Evolutionary conservation across 176 grass and related monocot species (phyloP).

Genomic region (Luzula sylvatica): DNA sequence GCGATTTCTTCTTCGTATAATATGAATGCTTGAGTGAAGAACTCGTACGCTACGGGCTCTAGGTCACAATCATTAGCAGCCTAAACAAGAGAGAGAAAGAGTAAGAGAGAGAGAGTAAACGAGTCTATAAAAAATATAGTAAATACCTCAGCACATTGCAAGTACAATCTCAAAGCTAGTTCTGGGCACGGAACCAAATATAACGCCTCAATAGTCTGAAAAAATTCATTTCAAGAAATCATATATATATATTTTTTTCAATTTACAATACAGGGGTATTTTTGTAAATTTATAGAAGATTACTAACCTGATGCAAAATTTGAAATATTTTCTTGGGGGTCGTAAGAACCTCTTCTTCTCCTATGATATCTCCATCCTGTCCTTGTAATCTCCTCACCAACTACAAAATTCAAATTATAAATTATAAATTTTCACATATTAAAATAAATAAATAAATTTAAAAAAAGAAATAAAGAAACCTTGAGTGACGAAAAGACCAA

Average conservation of each 20-base stretch:
- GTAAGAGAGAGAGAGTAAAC: slow-evolving; percentile 13
- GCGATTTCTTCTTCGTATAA: slow-evolving; percentile 96
- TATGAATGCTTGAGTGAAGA: slow-evolving; percentile 98
- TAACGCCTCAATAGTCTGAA: slow-evolving; percentile 47
- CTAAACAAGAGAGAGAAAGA: slow-evolving; percentile 27
- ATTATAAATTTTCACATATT: background rate
- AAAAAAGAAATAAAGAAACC: slow-evolving; percentile 36
- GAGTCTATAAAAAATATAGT: slow-evolving; percentile 8
- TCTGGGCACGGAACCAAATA: slow-evolving; percentile 40
- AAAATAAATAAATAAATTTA: background rate
- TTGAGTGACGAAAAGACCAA: slow-evolving; percentile 84
- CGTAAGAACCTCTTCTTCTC: slow-evolving; percentile 79
- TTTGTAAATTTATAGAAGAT: slow-evolving; percentile 13
- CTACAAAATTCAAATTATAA: slow-evolving; percentile 33
- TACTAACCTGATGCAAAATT: slow-evolving; percentile 82
- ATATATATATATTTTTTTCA: background rate
- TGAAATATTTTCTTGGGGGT: slow-evolving; percentile 99
- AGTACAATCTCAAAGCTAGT: slow-evolving; percentile 34
- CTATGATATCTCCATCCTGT: slow-evolving; percentile 83
- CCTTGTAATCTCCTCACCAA: slow-evolving; percentile 89
- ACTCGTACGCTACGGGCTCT: slow-evolving; percentile 96
- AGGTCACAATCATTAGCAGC: slow-evolving; percentile 97
- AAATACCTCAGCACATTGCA: slow-evolving; percentile 49
- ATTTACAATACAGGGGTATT: slow-evolving; percentile 1
- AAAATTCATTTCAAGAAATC: background rate